Base-by-base conservation (phyloP, 345 rosid genomes). In the Trapa incisa region DNA sequence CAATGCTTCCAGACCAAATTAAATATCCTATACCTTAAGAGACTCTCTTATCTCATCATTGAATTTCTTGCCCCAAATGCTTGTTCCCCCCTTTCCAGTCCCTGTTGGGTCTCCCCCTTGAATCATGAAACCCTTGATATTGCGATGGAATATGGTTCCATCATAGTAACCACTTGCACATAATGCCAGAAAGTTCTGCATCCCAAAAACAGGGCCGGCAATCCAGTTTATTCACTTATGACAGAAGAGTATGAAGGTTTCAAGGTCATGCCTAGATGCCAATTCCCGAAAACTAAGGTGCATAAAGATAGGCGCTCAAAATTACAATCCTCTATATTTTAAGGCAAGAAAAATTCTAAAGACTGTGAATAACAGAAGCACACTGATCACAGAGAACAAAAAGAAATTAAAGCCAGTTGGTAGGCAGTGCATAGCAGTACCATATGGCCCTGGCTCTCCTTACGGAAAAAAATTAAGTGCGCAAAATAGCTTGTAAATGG, bases 21-120 rank as follows among this genome's bases (percentile, higher is more conserved):
- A 36, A 37, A 57, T 9, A 29, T 6, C 17, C 43, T 11, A 53
- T 77, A 94, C 99, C 99, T 94, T 94, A 65, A 91, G 96, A 75
- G 99, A 91, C 73, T 91, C 99, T 67, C 96, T 77, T 42, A 94
- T 89, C 86, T 94, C 97, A 67, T 94, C 99, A 75, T 85, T 91
- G 88, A 87, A 94, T 82, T 91, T 94, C 83, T 91, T 94, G 66
- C 90, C 97, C 99, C 99, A 94, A 62, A 94, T 94, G 74, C 99
- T 94, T 36, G 84, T 91, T 22, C 29, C 99, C 17, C 99, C 97
- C 82, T 94, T 94, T 57, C 99, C 99, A 0, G 96, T 91, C 15
- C 99, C 96, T 0, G 81, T 89, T 1, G 99, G 99, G 73, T 94
- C 99, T 65, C 99, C 99, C 35, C 97, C 99, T 83, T 94, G 99